Evolutionary conservation across 345 rosid species (phyloP).

Genomic region (Cochlearia excelsa): DNA sequence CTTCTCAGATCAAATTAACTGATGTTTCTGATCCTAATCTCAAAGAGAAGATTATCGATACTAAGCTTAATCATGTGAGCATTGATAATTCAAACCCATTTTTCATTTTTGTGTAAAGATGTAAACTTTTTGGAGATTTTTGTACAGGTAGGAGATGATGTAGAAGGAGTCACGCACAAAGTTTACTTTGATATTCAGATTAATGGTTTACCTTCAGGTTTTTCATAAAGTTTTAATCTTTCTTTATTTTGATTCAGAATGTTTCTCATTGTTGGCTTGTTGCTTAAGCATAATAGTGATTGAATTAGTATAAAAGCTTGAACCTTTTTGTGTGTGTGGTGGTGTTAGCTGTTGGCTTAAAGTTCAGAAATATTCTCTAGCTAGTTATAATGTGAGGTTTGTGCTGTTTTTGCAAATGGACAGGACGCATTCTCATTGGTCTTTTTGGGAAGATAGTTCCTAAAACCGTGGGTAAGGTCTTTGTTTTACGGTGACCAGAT

Average conservation of each 20-base stretch:
- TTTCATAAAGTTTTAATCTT: not conserved
- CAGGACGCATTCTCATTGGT: slow-evolving; percentile 83
- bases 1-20: slow-evolving; percentile 51
- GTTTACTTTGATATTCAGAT: slow-evolving; percentile 90
- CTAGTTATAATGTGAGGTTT: no score
- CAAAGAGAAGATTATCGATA: slow-evolving; percentile 33
- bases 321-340: no score
- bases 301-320: no score
- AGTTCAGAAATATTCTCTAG: no score
- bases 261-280: no score
- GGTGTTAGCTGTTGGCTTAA: no score
- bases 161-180: slow-evolving; percentile 68
- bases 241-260: not conserved
- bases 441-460: slow-evolving; percentile 91
- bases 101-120: not conserved
- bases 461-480: slow-evolving; percentile 65
- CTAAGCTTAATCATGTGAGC: slow-evolving; percentile 39
- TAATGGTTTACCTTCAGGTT: slow-evolving; percentile 81
- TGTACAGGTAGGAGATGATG: slow-evolving; percentile 49
- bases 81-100: not conserved
- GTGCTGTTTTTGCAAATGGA: slow-evolving; percentile 2
- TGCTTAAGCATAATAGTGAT: no score
- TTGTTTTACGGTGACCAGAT: not conserved
- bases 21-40: slow-evolving; percentile 45
- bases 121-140: not conserved